A percentile compares a stretch with the other conserved stretches of the same genome.
Conservation (phyloP, 169 alveolate species). For the Cryptosporidium andersoni region DNA sequence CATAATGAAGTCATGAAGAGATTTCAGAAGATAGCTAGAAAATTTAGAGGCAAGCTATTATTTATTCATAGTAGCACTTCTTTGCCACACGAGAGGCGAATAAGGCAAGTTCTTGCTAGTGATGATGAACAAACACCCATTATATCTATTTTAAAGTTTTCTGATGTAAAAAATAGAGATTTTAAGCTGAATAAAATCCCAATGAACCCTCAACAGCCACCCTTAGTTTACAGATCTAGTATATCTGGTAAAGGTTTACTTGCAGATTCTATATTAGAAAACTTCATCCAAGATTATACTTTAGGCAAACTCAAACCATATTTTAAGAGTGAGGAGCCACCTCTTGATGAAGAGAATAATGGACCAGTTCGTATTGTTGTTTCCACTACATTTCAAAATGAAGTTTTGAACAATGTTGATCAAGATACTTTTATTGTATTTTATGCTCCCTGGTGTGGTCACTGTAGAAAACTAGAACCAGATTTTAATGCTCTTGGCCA, state of each 20-base stretch:
- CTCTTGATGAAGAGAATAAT: slow-evolving; percentile 47
- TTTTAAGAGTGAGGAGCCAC: slow-evolving; percentile 69
- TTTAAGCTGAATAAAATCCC: slow-evolving; percentile 23
- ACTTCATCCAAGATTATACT: slow-evolving; percentile 39
- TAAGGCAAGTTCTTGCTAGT: slow-evolving; percentile 41
- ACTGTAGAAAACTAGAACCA: slow-evolving; percentile 86
- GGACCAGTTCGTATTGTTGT: slow-evolving; percentile 67
- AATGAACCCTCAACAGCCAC: slow-evolving; percentile 51
- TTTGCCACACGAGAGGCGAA: slow-evolving; percentile 58
- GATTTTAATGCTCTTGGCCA: slow-evolving; percentile 77
- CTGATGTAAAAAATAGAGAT: slow-evolving; percentile 5
- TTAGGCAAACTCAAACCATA: slow-evolving; percentile 64
- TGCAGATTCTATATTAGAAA: slow-evolving; percentile 27
- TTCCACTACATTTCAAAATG: slow-evolving; percentile 62
- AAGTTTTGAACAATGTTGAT: slow-evolving; percentile 13
- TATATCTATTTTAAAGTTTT: slow-evolving; percentile 36
- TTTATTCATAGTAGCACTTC: slow-evolving; percentile 32
- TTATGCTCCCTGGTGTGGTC: slow-evolving; percentile 90
- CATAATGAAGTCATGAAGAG: slow-evolving; percentile 17
- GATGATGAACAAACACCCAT: slow-evolving; percentile 24
- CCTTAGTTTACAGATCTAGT: slow-evolving; percentile 26
- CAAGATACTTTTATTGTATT: slow-evolving; percentile 81
- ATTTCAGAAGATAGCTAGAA: slow-evolving; percentile 13
- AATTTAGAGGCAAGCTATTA: slow-evolving; percentile 52
- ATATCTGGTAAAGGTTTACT: slow-evolving; percentile 20